Evolutionary conservation across 345 rosid genomes (phyloP).

Genomic region (Gossypium bickii): DNA sequence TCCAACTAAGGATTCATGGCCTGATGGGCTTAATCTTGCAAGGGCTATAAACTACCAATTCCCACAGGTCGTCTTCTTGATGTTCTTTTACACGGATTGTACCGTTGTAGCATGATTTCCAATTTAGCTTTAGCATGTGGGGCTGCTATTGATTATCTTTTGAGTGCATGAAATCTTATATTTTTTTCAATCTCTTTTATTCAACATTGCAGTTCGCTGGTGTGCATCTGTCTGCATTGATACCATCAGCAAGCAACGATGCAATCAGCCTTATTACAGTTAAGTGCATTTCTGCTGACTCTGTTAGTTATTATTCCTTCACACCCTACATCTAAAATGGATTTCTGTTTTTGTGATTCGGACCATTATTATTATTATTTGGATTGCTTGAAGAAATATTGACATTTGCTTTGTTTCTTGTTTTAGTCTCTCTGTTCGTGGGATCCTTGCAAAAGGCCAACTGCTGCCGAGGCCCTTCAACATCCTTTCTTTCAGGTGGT

Average conservation of each 20-base stretch:
- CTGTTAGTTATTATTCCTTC: neutral
- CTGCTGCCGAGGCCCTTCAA: constrained; percentile 81
- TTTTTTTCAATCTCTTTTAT: neutral
- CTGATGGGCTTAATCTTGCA: constrained; percentile 80
- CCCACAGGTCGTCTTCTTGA: constrained; percentile 42
- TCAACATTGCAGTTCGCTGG: constrained; percentile 8
- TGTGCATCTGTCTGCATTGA: constrained; percentile 14
- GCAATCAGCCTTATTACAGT: constrained; percentile 16
- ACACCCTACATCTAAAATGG: neutral
- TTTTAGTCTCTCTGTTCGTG: constrained; percentile 77
- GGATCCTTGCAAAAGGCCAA: constrained; percentile 90
- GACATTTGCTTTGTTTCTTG: neutral
- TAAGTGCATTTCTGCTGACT: constrained; percentile 6
- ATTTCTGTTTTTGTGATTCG: neutral
- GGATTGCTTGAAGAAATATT: neutral
- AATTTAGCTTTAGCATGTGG: neutral
- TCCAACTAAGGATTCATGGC: constrained; percentile 77
- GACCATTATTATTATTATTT: neutral
- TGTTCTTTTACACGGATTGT: neutral
- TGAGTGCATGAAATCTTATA: neutral
- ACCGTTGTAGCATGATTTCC: neutral
- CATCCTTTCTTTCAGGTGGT: constrained; percentile 92
- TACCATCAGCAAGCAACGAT: constrained; percentile 17
- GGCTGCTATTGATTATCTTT: neutral
- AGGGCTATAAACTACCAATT: constrained; percentile 70